Evolutionary conservation across 768 basidiomycete species (phyloP).

Genomic region (Termitomyces sp.): DNA sequence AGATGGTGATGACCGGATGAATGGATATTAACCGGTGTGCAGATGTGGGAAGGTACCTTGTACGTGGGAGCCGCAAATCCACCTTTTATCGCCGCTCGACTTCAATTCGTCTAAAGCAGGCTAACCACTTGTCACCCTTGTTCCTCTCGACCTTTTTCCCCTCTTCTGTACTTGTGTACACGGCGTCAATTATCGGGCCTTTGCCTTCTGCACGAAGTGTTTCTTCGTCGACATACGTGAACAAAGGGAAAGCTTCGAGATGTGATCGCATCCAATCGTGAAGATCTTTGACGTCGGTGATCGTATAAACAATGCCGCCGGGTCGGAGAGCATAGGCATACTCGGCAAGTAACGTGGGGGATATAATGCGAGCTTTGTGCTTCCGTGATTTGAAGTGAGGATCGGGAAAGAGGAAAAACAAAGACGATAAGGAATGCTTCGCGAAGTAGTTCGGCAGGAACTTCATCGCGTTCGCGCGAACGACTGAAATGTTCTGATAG

Average conservation of each 20-base stretch:
- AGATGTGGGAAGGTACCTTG: slow-evolving; percentile 1
- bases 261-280: slow-evolving; percentile 95
- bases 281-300: slow-evolving; percentile 93
- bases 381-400: slow-evolving; percentile 98
- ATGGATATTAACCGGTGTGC: slow-evolving; percentile 21
- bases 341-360: slow-evolving; percentile 94
- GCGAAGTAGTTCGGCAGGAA: slow-evolving; percentile 95
- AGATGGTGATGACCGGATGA: slow-evolving; percentile 34
- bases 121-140: slow-evolving; percentile 85
- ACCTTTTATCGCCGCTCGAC: slow-evolving; percentile 22
- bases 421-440: slow-evolving; percentile 83
- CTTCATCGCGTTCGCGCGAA: slow-evolving; percentile 98
- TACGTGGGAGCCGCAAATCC: background rate
- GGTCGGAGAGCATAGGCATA: slow-evolving; percentile 91
- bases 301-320: slow-evolving; percentile 96
- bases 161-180: slow-evolving; percentile 88
- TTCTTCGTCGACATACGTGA: slow-evolving; percentile 73
- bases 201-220: slow-evolving; percentile 71
- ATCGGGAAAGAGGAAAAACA: slow-evolving; percentile 99
- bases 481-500: slow-evolving; percentile 87
- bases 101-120: slow-evolving; percentile 75
- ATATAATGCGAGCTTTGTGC: slow-evolving; percentile 98
- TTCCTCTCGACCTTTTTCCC: slow-evolving; percentile 96
- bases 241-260: slow-evolving; percentile 82
- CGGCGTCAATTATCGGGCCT: slow-evolving; percentile 74